A percentile compares a stretch with the other conserved stretches of the same genome.
These are phyloP conservation scores for Caloboletus firmus DNA, from an alignment of 1,284 basidiomycete species.

Conservation along the genomic window DNA sequence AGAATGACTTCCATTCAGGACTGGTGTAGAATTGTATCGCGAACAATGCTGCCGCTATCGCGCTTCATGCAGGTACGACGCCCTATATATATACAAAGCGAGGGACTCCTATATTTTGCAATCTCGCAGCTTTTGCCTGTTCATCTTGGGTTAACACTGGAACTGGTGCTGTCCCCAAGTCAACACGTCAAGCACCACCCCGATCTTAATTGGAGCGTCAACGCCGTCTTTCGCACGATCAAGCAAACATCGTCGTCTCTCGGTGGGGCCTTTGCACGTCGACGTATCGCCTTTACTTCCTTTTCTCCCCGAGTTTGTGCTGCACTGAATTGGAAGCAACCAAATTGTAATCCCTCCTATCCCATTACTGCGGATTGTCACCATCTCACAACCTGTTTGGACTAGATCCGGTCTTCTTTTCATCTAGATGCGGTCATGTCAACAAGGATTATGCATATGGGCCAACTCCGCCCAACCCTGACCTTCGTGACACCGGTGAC, in stretches of 20 bases:
- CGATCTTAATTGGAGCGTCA: slow-evolving; percentile 80
- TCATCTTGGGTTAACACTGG: slow-evolving; percentile 75
- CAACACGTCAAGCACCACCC: slow-evolving; percentile 51
- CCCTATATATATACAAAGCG: slow-evolving; percentile 5
- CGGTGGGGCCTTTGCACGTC: slow-evolving; percentile 51
- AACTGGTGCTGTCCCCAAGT: slow-evolving; percentile 59
- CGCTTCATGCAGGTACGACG: slow-evolving; percentile 64
- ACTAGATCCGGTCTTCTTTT: slow-evolving; percentile 94
- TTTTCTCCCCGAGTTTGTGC: slow-evolving; percentile 87
- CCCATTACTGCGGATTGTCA: slow-evolving; percentile 16
- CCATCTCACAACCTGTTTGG: slow-evolving; percentile 16
- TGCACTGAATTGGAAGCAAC: slow-evolving; percentile 98
- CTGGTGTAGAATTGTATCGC: slow-evolving; percentile 57
- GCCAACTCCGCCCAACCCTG: slow-evolving; percentile 45
- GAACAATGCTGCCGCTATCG: slow-evolving; percentile 69
- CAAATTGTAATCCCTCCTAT: slow-evolving; percentile 72
- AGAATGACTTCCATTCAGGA: slow-evolving; percentile 43
- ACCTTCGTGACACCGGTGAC: slow-evolving; percentile 48
- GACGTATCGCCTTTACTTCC: slow-evolving; percentile 85
- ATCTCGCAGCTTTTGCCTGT: slow-evolving; percentile 64
- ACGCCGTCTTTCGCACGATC: slow-evolving; percentile 78
- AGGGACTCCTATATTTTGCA: slow-evolving; percentile 14
- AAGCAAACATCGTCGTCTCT: slow-evolving; percentile 63
- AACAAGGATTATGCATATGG: slow-evolving; percentile 38
- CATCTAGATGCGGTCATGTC: slow-evolving; percentile 79